Percentiles rank a stretch among this genome's conserved stretches.
phyloP scores from a whole-genome alignment of 2,329 filamentous ascomycete genomes.

The Aspergillus niger region DNA sequence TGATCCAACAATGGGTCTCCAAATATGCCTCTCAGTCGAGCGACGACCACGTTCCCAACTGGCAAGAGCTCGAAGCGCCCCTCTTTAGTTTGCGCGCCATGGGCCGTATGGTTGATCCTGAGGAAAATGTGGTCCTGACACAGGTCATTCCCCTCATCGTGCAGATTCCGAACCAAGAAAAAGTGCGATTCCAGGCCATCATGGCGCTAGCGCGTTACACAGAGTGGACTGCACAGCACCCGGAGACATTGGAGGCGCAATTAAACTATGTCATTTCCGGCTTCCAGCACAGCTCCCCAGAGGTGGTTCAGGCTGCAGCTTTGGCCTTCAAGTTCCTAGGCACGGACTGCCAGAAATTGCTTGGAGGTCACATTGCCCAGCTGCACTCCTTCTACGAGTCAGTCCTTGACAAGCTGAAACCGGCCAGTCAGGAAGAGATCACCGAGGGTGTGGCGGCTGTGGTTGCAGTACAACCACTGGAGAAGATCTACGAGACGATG shows the following conservation, averaged over 20 bases:
- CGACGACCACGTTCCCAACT: conserved; percentile 77
- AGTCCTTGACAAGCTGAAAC: conserved; percentile 81
- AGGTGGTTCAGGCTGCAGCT: conserved; percentile 88
- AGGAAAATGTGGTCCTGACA: conserved; percentile 83
- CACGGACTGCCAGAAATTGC: conserved; percentile 84
- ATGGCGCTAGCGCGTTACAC: conserved; percentile 97
- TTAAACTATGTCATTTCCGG: conserved; percentile 94
- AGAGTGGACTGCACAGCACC: conserved; percentile 94
- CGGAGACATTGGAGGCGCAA: conserved; percentile 87
- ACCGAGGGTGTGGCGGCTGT: conserved; percentile 94
- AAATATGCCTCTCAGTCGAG: conserved; percentile 76
- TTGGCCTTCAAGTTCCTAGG: conserved; percentile 97
- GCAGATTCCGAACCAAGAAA: conserved; percentile 92
- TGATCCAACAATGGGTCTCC: conserved; percentile 86
- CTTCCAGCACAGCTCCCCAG: conserved; percentile 83
- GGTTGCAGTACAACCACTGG: conserved; percentile 78
- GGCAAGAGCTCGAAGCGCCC: conserved; percentile 94
- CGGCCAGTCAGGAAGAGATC: conserved; percentile 88
- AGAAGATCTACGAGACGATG: conserved; percentile 79
- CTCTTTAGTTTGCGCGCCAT: conserved; percentile 94
- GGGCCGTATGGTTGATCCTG: conserved; percentile 90
- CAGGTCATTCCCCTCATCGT: conserved; percentile 92
- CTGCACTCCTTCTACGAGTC: conserved; percentile 91
- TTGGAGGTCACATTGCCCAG: conserved; percentile 80
- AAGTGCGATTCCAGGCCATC: conserved; percentile 96